Evolutionary conservation across 805 yeast genomes (phyloP).

Genomic region (Blastobotrys mokoenaii): DNA sequence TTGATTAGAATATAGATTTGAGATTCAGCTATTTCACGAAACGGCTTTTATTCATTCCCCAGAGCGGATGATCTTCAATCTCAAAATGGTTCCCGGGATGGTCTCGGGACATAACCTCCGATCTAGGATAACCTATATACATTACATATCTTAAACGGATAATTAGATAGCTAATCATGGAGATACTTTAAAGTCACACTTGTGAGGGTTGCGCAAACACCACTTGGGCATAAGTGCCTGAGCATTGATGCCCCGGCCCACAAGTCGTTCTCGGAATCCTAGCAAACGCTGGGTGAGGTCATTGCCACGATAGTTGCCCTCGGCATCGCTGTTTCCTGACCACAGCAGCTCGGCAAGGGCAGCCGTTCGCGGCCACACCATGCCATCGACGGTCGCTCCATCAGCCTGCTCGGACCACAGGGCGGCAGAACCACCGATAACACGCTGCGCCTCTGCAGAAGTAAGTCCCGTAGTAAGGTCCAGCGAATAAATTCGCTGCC

Average conservation of each 20-base stretch:
- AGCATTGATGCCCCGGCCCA: conserved; percentile 29
- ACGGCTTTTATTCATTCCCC: no score
- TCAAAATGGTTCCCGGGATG: no score
- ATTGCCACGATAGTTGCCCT: conserved; percentile 25
- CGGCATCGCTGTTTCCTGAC: conserved; percentile 32
- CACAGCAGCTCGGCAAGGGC: conserved; percentile 34
- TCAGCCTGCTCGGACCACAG: conserved; percentile 35
- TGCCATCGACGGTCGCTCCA: conserved; percentile 23
- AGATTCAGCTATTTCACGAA: no score
- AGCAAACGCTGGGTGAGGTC: conserved; percentile 29
- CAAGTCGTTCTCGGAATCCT: conserved; percentile 33
- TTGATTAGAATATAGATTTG: no score
- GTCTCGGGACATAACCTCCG: no score
- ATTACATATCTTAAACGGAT: no score
- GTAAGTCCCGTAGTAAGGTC: conserved; percentile 29
- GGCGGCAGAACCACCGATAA: conserved; percentile 33
- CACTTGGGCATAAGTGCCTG: conserved; percentile 31
- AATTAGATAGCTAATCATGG: no score
- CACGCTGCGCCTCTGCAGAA: conserved; percentile 22
- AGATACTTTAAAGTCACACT: conserved; percentile 24
- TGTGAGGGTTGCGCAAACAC: conserved; percentile 30
- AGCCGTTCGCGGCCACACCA: conserved; percentile 36
- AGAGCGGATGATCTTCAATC: no score
- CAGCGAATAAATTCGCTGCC: conserved; percentile 33
- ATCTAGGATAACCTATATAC: no score